Conservation (phyloP, 164 flowering plant genomes). For the Aristolochia contorta region DNA sequence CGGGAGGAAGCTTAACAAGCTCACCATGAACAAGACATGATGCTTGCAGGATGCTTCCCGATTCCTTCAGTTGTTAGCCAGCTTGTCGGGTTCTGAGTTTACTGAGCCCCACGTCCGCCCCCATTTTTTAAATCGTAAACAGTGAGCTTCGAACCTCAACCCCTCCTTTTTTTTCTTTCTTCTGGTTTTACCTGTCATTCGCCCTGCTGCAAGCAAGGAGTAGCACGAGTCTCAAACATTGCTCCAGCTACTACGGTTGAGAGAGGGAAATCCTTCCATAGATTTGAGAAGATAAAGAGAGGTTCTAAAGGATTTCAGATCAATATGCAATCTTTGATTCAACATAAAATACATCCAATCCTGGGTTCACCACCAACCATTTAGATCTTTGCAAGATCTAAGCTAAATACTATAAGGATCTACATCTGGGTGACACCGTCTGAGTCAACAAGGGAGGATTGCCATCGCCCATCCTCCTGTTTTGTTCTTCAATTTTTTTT, state of each 20-base stretch:
- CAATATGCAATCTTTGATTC: slow-evolving; percentile 22
- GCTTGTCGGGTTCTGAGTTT: slow-evolving; percentile 16
- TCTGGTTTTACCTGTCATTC: too few relatives aligned
- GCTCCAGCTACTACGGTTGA: too few relatives aligned
- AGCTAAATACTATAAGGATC: slow-evolving; percentile 33
- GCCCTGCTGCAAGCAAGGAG: neutral
- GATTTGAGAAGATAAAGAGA: slow-evolving; percentile 34
- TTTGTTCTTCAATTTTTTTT: neutral
- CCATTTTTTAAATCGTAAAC: slow-evolving; percentile 11
- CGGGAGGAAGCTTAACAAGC: slow-evolving; percentile 15
- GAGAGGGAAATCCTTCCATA: slow-evolving; percentile 25
- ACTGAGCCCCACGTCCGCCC: slow-evolving; percentile 19
- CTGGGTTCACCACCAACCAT: slow-evolving; percentile 17
- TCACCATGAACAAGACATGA: slow-evolving; percentile 22
- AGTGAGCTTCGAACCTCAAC: slow-evolving; percentile 7
- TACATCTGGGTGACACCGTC: slow-evolving; percentile 6
- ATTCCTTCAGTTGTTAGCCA: slow-evolving; percentile 25
- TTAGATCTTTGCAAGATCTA: slow-evolving; percentile 36
- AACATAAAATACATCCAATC: slow-evolving; percentile 23
- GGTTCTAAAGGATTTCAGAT: slow-evolving; percentile 23
- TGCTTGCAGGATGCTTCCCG: slow-evolving; percentile 35
- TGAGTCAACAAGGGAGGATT: slow-evolving; percentile 7
- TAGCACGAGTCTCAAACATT: too few relatives aligned
- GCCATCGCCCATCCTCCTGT: neutral
- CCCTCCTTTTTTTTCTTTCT: slow-evolving; percentile 4